Conservation (phyloP, 371 early-diverging fungal genomes). For the Haplosporangium sp. region DNA sequence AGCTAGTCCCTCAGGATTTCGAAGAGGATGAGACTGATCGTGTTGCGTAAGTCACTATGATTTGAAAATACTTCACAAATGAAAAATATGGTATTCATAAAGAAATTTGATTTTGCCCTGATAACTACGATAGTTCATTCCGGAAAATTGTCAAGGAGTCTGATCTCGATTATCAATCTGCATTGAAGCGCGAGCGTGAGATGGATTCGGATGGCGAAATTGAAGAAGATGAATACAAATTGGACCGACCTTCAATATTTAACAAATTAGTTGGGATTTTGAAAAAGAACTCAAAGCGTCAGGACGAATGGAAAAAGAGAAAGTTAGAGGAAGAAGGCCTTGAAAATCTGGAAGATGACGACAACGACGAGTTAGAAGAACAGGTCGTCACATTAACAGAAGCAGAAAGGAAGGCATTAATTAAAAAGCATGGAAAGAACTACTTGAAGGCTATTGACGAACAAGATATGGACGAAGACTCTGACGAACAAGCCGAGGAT, state of each 20-base stretch:
- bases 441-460: constrained; percentile 52
- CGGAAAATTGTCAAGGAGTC: constrained; percentile 64
- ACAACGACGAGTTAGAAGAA: constrained; percentile 49
- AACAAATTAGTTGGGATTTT: constrained; percentile 47
- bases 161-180: constrained; percentile 63
- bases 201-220: constrained; percentile 55
- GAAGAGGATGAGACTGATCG: constrained; percentile 62
- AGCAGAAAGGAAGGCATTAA: constrained; percentile 43
- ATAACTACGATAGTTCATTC: constrained; percentile 29
- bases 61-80: too few relatives aligned
- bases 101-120: background rate
- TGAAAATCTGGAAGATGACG: constrained; percentile 55
- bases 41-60: constrained; percentile 28
- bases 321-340: constrained; percentile 58
- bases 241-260: constrained; percentile 49
- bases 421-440: constrained; percentile 47
- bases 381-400: constrained; percentile 46
- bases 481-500: constrained; percentile 54
- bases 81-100: background rate
- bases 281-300: constrained; percentile 52
- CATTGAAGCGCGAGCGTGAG: constrained; percentile 56
- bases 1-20: constrained; percentile 73
- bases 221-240: constrained; percentile 56
- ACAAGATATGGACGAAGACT: constrained; percentile 58
- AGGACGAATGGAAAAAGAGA: constrained; percentile 52